These are phyloP conservation scores for Phlyctochytrium planicorne DNA, from an alignment of 192 early-diverging fungal species.

Conservation along the genomic window DNA sequence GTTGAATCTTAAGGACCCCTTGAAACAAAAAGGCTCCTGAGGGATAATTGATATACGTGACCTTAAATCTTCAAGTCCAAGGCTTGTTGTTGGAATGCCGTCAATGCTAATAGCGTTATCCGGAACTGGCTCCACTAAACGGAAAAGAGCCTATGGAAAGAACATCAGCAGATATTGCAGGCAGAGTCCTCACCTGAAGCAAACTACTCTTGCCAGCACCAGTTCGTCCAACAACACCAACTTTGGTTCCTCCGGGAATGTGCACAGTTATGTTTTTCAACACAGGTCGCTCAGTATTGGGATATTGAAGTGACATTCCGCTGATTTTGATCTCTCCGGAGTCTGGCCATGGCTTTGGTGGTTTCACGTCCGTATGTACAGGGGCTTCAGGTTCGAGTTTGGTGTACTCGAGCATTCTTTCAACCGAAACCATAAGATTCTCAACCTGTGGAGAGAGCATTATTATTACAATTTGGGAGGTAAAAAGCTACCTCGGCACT, in stretches of 20 bases:
- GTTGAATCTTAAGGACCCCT: slow-evolving; percentile 67
- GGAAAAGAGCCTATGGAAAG: slow-evolving; percentile 60
- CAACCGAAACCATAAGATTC: slow-evolving; percentile 59
- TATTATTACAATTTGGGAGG: background rate
- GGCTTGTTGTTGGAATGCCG: slow-evolving; percentile 55
- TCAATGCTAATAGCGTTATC: slow-evolving; percentile 63
- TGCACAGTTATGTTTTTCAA: slow-evolving; percentile 58
- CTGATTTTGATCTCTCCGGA: slow-evolving; percentile 55
- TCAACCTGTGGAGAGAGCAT: slow-evolving; percentile 39
- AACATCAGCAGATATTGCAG: background rate
- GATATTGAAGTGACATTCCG: slow-evolving; percentile 53
- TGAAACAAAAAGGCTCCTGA: slow-evolving; percentile 53
- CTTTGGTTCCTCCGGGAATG: slow-evolving; percentile 61
- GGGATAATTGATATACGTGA: slow-evolving; percentile 56
- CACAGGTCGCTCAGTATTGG: slow-evolving; percentile 24
- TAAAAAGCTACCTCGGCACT: slow-evolving; percentile 32
- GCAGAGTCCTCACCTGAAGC: slow-evolving; percentile 49
- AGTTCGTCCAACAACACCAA: slow-evolving; percentile 83
- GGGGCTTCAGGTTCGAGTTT: slow-evolving; percentile 36
- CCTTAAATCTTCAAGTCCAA: slow-evolving; percentile 62
- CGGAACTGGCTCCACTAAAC: slow-evolving; percentile 64
- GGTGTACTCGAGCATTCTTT: slow-evolving; percentile 66
- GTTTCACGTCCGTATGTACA: slow-evolving; percentile 3
- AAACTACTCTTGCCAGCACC: slow-evolving; percentile 70
- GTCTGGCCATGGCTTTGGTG: slow-evolving; percentile 54